Evolutionary conservation across 768 basidiomycete species (phyloP), one percentile per base, ranked within the genome.

Genomic region (Leccinellum rugosiceps): DNA sequence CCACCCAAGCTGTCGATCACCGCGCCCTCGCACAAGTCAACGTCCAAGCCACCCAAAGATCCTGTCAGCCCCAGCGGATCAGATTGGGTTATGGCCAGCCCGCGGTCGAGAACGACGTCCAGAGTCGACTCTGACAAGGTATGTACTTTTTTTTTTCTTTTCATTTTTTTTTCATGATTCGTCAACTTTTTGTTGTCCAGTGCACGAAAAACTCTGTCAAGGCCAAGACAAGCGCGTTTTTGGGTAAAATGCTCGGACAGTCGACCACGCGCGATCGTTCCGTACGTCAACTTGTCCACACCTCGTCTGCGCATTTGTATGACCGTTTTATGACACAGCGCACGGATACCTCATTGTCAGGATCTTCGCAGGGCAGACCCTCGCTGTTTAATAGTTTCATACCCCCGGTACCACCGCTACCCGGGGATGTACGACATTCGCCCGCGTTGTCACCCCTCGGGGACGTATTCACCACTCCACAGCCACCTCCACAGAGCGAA

Each of bases 231-330:
- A 88, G 82, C 64, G 88, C 88, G 47, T 85, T 93, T 68, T 77
- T 88, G 61, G 89, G 88, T 3, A 91, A 86, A 72, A 87, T 93
- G 85, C 73, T 87, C 38, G 88, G 89, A 4, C 81, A 86, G 63
- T 78, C 75, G 49, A 80, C 80, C 31, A 78, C 83, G 30, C 79
- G 88, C 50, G 88, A 90, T 69, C 83, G 87, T 72, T 85, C 84
- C 53, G 88, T 90, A 72, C 69, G 80, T 71, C 60, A 50, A 45
- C 35, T 10, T 7, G 23, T 59, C 23, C 8, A 19, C 32, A 2
- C 57, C 26, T 53, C 55, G 38, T 49, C 26, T 55, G 59, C 49
- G 55, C 49, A 53, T 51, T 35, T 59, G 46, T 62, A 43, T 63
- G 63, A 70, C 44, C n/a, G 44, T 30, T 43, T 43, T 54, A 25